Conservation (phyloP, 805 yeast species). For the Wickerhamiella parazyma region DNA sequence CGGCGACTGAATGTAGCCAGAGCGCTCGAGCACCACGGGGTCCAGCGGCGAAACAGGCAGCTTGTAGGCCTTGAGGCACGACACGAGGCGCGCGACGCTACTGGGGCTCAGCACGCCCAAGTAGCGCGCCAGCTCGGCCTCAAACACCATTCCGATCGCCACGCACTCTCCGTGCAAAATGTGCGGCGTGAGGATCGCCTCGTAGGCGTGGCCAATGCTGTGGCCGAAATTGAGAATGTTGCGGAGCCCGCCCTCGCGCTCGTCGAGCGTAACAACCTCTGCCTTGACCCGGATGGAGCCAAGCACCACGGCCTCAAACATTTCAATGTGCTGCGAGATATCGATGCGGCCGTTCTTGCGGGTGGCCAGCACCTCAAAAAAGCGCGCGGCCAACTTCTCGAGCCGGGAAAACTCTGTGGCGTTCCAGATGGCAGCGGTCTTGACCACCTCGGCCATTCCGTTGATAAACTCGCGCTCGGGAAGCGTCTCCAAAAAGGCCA, state of each 20-base stretch:
- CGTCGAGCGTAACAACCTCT: slow-evolving; percentile 84
- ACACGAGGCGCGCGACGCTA: slow-evolving; percentile 79
- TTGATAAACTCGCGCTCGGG: slow-evolving; percentile 91
- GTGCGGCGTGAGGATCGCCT: slow-evolving; percentile 93
- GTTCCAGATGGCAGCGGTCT: slow-evolving; percentile 97
- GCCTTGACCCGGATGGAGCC: slow-evolving; percentile 89
- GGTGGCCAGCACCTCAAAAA: slow-evolving; percentile 50
- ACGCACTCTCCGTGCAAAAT: slow-evolving; percentile 98
- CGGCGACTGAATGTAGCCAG: slow-evolving; percentile 59
- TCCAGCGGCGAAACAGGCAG: slow-evolving; percentile 73
- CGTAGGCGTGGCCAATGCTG: slow-evolving; percentile 95
- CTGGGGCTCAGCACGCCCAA: slow-evolving; percentile 80
- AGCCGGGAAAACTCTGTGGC: slow-evolving; percentile 74
- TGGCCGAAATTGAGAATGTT: slow-evolving; percentile 92
- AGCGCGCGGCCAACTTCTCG: slow-evolving; percentile 58
- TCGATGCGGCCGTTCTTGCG: slow-evolving; percentile 41
- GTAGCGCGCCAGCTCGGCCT: slow-evolving; percentile 90
- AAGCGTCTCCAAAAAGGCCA: slow-evolving; percentile 70
- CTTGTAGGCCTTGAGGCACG: slow-evolving; percentile 73
- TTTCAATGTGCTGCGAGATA: slow-evolving; percentile 54
- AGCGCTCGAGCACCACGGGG: slow-evolving; percentile 52
- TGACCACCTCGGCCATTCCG: slow-evolving; percentile 97
- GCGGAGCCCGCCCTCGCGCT: slow-evolving; percentile 87
- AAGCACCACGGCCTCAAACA: slow-evolving; percentile 61
- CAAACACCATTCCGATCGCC: slow-evolving; percentile 88